Evolutionary conservation across 257 asterid genomes (phyloP), one percentile per base, ranked within the genome.

Genomic region (Nicotiana obtusifolia): DNA sequence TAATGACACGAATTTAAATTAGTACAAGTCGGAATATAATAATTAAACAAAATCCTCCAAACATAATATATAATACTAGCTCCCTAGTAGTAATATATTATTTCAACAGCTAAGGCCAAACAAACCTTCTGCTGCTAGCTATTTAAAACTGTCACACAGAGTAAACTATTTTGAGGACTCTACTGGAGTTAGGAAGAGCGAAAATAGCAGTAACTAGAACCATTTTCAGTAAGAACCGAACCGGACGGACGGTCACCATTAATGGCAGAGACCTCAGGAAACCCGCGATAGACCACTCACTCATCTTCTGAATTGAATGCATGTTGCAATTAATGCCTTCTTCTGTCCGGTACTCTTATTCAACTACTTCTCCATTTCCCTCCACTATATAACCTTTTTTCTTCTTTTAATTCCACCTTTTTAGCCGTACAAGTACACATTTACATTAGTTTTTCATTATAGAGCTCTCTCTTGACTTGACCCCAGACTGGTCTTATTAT

Each of bases 191-290:
- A 56, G 62, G 11, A 60, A 20, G 5, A 59, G 31, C 10, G 30
- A 20, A 73, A 73, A 44, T 71, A 20, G 4, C 5, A 35, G 47
- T 22, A 5, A n/a, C 11, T 26, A 5, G 19, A 20, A 6, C 20
- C 61, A 14, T 24, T 44, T 73, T 14, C 41, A 14, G 9, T 8
- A 73, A 73, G 24, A 47, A 47, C 61, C 22, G 61, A 49, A 73
- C 78, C 76, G 54, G 35, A 66, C 16, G 49, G 24, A 4, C 33
- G 10, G 56, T 35, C 41, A 35, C 61, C 79, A 47, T 73, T 73
- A 73, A 47, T 73, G 79, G 79, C 41, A 57, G 79, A 73, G 30
- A 24, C 79, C 37, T 73, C 61, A 24, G 26, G 79, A 73, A 47
- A 22, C 60, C 1, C 59, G 59, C 59, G 30, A 69, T 16, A 66